phyloP scores from a whole-genome alignment of 2,329 filamentous ascomycete genomes.

The Colletotrichum somersetense region DNA sequence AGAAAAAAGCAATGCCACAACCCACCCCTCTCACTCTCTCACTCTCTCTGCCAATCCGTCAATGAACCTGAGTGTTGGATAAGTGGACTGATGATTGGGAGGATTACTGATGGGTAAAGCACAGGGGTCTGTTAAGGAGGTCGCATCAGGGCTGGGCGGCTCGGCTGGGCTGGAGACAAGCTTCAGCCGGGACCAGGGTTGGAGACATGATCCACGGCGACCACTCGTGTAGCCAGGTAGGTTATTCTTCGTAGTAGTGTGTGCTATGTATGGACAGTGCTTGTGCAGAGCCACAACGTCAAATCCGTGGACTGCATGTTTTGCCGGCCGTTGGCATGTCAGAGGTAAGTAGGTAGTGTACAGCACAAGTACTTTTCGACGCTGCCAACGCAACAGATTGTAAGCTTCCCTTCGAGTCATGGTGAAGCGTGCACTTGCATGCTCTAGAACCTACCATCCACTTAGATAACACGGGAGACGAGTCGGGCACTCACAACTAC shows the following conservation, averaged over 20 bases:
- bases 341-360: slow-evolving; percentile 14
- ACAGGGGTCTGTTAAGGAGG: slow-evolving; percentile 32
- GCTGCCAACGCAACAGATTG: too few species aligned
- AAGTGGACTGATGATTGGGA: slow-evolving; percentile 26
- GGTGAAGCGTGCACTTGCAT: slow-evolving; percentile 9
- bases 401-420: slow-evolving; percentile 34
- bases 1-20: slow-evolving; percentile 12
- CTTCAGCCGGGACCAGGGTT: slow-evolving; percentile 31
- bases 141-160: slow-evolving; percentile 34
- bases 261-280: background rate
- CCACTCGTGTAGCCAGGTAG: background rate
- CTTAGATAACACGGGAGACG: slow-evolving; percentile 6
- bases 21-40: background rate
- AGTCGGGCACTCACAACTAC: slow-evolving; percentile 15
- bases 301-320: slow-evolving; percentile 10
- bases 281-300: background rate
- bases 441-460: background rate
- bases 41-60: background rate
- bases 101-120: slow-evolving; percentile 29
- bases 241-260: too few species aligned
- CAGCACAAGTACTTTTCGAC: background rate
- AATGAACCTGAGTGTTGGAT: background rate
- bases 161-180: slow-evolving; percentile 25
- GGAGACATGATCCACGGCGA: slow-evolving; percentile 1
- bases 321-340: slow-evolving; percentile 28